phyloP scores from a whole-genome alignment of 768 basidiomycete genomes.

The Auriscalpium microsporum region DNA sequence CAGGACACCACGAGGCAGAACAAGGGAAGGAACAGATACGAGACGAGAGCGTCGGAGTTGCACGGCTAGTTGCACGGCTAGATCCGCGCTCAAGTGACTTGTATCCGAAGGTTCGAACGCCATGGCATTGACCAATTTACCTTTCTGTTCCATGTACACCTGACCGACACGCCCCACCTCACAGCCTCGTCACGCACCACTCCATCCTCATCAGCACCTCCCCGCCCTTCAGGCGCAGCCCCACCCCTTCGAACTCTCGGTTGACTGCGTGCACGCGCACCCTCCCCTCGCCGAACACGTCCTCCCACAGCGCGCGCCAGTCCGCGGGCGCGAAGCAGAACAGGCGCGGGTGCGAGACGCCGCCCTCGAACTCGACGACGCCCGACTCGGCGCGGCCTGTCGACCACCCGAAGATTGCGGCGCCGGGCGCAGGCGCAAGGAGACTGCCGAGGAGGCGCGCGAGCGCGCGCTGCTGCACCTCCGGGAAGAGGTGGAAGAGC shows the following conservation, averaged over 20 bases:
- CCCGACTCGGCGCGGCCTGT: constrained; percentile 27
- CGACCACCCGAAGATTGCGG: constrained; percentile 39
- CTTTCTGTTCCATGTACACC: too few relatives aligned
- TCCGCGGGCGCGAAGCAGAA: constrained; percentile 7
- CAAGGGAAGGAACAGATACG: too few relatives aligned
- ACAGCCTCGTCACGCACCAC: constrained; percentile 6
- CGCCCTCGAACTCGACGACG: constrained; percentile 5
- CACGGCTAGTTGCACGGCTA: too few relatives aligned
- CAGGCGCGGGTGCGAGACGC: too few relatives aligned
- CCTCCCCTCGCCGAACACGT: too few relatives aligned
- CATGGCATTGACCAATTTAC: too few relatives aligned
- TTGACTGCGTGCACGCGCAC: not conserved
- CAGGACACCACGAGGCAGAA: too few relatives aligned
- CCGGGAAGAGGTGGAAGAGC: constrained; percentile 42
- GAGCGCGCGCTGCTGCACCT: constrained; percentile 32
- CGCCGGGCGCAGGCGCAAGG: constrained; percentile 35
- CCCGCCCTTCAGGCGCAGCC: constrained; percentile 5
- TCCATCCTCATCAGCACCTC: constrained; percentile 1
- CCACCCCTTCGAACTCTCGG: constrained; percentile 2
- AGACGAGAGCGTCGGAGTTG: too few relatives aligned
- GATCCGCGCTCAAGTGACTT: too few relatives aligned
- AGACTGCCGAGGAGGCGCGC: constrained; percentile 34
- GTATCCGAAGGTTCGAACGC: too few relatives aligned
- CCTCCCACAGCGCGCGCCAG: not conserved
- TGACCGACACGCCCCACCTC: not conserved